Conservation (phyloP, 495 filamentous ascomycete genomes). For the Trichoderma asperelloides region DNA sequence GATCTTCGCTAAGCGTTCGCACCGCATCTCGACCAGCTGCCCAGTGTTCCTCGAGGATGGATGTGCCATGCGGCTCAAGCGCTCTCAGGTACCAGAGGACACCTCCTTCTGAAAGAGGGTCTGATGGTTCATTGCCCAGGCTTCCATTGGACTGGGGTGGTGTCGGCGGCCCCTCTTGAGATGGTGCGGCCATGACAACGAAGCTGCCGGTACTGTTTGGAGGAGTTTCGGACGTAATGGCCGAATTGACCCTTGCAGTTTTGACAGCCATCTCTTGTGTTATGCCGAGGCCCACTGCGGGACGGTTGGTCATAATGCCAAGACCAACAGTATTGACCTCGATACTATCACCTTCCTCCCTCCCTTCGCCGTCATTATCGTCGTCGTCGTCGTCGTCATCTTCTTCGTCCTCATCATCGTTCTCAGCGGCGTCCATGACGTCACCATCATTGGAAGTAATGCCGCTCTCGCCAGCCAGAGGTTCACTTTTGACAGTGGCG, state of each 20-base stretch:
- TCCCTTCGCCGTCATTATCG: constrained; percentile 14
- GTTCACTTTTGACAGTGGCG: constrained; percentile 20
- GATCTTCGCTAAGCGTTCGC: constrained; percentile 72
- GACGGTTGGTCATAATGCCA: constrained; percentile 27
- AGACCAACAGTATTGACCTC: constrained; percentile 33
- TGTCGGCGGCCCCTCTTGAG: constrained; percentile 26
- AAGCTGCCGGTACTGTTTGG: neutral
- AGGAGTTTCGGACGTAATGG: constrained; percentile 6
- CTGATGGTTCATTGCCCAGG: constrained; percentile 30
- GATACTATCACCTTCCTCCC: constrained; percentile 24
- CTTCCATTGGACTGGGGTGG: constrained; percentile 43
- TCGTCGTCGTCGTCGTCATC: constrained; percentile 13
- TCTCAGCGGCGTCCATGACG: constrained; percentile 1
- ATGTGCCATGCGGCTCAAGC: constrained; percentile 72
- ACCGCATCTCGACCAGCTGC: constrained; percentile 59
- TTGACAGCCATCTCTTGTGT: neutral
- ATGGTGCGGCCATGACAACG: neutral
- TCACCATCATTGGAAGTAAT: constrained; percentile 14
- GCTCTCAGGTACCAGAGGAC: constrained; percentile 82
- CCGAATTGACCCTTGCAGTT: neutral
- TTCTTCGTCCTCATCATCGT: neutral
- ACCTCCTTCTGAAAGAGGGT: constrained; percentile 60
- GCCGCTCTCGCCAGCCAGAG: constrained; percentile 20
- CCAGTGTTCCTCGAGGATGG: constrained; percentile 59
- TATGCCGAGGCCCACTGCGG: neutral